Conservation (phyloP, 78 protist genomes). For the Dictyostelium capitatum region DNA sequence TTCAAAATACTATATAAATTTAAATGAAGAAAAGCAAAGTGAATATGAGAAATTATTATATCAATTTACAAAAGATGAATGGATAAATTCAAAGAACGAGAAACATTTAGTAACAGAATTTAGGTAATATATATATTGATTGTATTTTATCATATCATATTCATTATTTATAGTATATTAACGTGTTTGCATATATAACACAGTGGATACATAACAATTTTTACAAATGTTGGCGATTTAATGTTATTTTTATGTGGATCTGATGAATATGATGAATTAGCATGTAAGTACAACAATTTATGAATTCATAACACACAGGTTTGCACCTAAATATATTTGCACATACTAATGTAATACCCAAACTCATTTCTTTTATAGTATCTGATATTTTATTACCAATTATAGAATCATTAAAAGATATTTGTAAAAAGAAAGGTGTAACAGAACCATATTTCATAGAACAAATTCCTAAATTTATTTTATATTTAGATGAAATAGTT, state of each 20-base stretch:
- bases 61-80: constrained; percentile 74
- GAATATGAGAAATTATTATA: constrained; percentile 63
- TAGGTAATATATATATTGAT: background rate
- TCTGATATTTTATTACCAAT: constrained; percentile 61
- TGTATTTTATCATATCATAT: background rate
- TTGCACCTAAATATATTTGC: no score
- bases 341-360: background rate
- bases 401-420: constrained; percentile 55
- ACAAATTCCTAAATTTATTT: constrained; percentile 76
- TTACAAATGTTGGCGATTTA: constrained; percentile 62
- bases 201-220: constrained; percentile 34
- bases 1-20: constrained; percentile 53
- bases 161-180: background rate
- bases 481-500: constrained; percentile 67
- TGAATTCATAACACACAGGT: background rate
- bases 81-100: constrained; percentile 51
- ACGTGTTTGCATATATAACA: background rate
- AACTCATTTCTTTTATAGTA: background rate
- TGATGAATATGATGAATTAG: constrained; percentile 62
- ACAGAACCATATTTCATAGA: constrained; percentile 53
- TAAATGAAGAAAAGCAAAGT: constrained; percentile 54
- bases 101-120: constrained; percentile 61
- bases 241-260: constrained; percentile 66
- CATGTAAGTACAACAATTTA: constrained; percentile 31
- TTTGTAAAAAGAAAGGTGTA: constrained; percentile 73